Evolutionary conservation across 2,329 filamentous ascomycete genomes (phyloP).

Genomic region (Cladosporium sphaerospermum): DNA sequence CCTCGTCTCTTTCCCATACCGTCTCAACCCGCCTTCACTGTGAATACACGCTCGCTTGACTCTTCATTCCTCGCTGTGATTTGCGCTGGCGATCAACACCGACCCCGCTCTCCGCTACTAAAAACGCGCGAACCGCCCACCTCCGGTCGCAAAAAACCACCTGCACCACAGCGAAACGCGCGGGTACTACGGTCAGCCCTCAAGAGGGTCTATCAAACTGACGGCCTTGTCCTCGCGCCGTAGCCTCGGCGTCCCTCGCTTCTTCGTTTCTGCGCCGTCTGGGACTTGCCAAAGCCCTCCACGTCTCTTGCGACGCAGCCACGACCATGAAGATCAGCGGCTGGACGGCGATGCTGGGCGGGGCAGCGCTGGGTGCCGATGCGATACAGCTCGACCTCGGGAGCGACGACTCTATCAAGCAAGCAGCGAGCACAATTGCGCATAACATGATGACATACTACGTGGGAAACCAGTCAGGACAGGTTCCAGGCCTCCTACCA

Average conservation of each 20-base stretch:
- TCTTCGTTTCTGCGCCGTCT: not conserved
- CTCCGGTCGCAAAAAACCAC: not conserved
- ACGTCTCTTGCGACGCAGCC: not conserved
- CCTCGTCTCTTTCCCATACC: not conserved
- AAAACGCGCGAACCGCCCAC: not conserved
- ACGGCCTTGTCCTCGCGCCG: not conserved
- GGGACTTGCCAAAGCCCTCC: not conserved
- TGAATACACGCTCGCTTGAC: not conserved
- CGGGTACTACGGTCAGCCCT: not conserved
- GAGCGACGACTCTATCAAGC: conserved; percentile 36
- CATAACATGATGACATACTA: conserved; percentile 49
- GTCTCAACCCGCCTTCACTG: not conserved
- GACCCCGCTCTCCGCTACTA: conserved; percentile 1
- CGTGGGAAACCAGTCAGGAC: conserved; percentile 46
- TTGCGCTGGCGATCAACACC: conserved; percentile 3
- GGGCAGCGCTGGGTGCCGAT: not conserved
- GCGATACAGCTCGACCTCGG: conserved; percentile 10
- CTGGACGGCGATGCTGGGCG: not conserved
- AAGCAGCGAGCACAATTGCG: conserved; percentile 38
- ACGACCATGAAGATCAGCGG: not conserved
- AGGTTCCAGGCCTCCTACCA: conserved; percentile 51
- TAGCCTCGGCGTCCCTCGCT: not conserved
- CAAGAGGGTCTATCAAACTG: not conserved
- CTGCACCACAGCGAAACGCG: not conserved
- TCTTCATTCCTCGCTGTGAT: not conserved